These are phyloP conservation scores for Dispira simplex DNA, from an alignment of 192 early-diverging fungal genomes.

Conservation along the genomic window DNA sequence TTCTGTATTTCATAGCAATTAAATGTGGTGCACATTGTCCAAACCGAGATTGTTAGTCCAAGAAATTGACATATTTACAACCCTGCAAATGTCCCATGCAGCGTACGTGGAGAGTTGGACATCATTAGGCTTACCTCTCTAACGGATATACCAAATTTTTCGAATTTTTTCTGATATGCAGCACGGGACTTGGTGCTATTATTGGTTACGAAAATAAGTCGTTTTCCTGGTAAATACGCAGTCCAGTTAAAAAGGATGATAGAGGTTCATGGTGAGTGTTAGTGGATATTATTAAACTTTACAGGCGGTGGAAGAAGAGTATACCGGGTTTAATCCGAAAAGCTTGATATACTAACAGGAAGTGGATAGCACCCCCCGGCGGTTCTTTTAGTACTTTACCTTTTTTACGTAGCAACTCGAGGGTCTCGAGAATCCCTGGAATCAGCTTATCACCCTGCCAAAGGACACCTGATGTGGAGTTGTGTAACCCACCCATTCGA, in stretches of 20 bases:
- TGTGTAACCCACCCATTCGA: neutral
- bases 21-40: neutral
- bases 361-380: neutral
- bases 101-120: neutral
- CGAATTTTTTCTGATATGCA: conserved; percentile 71
- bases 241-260: neutral
- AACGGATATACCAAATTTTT: conserved; percentile 62
- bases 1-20: conserved; percentile 26
- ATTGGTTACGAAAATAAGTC: conserved; percentile 94
- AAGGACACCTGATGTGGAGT: conserved; percentile 53
- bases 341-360: neutral
- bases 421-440: conserved; percentile 46
- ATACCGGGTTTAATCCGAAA: neutral
- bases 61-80: neutral
- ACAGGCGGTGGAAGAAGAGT: neutral
- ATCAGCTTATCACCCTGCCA: conserved; percentile 68
- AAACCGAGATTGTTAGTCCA: neutral
- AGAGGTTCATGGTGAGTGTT: neutral
- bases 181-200: conserved; percentile 83
- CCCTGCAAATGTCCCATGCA: neutral
- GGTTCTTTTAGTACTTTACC: conserved; percentile 21
- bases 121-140: conserved; percentile 27
- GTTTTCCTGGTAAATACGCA: conserved; percentile 43
- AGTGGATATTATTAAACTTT: neutral
- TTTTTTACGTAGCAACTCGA: conserved; percentile 51